phyloP scores from a whole-genome alignment of 2,329 filamentous ascomycete species.

The Incumbomyces delicatus region DNA sequence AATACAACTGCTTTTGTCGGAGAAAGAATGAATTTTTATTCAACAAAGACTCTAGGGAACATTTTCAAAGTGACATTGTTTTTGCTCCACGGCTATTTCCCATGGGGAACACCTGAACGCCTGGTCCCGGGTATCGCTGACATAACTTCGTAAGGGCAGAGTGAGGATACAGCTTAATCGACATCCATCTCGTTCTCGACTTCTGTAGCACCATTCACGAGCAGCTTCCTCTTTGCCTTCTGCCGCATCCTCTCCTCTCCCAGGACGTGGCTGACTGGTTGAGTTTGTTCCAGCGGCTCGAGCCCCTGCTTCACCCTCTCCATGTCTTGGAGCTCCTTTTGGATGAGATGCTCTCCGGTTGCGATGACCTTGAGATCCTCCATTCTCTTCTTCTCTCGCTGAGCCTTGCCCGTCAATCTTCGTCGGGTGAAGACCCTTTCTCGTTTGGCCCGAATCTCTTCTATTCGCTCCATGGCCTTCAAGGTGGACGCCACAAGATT shows the following conservation, averaged over 20 bases:
- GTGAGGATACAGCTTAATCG: conserved; percentile 26
- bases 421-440: conserved; percentile 91
- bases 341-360: conserved; percentile 86
- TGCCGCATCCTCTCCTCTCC: conserved; percentile 33
- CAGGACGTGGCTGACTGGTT: conserved; percentile 25
- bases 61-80: background rate
- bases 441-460: conserved; percentile 71
- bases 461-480: conserved; percentile 81
- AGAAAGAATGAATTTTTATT: background rate
- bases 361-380: conserved; percentile 78
- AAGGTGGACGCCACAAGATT: conserved; percentile 80
- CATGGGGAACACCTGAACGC: background rate
- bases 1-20: background rate
- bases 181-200: conserved; percentile 40
- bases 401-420: conserved; percentile 73
- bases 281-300: conserved; percentile 22
- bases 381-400: conserved; percentile 65
- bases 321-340: conserved; percentile 53
- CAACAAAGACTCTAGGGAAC: background rate
- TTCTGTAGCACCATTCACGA: conserved; percentile 35
- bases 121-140: conserved; percentile 10
- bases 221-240: conserved; percentile 35
- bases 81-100: background rate
- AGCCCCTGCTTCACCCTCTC: conserved; percentile 38
- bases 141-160: background rate